phyloP scores from a whole-genome alignment of 257 asterid species.

The Przewalskia tangutica region DNA sequence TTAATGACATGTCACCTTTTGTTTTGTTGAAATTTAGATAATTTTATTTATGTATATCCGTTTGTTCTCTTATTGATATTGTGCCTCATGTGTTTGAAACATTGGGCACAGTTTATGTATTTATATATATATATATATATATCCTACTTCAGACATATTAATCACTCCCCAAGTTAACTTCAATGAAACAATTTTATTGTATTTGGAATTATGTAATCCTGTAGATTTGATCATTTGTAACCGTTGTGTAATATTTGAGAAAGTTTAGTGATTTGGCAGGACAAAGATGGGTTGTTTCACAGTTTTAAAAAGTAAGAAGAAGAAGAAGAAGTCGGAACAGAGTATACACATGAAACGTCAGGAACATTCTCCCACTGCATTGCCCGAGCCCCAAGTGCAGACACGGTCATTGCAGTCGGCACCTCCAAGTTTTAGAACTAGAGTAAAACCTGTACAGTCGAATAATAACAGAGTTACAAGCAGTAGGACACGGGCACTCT shows the following conservation, averaged over 20 bases:
- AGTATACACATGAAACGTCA: conserved; percentile 33
- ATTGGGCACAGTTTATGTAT: not conserved
- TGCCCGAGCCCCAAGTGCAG: conserved; percentile 64
- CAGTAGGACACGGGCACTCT: conserved; percentile 50
- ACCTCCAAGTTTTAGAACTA: conserved; percentile 76
- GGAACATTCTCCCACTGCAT: conserved; percentile 50
- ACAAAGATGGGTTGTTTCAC: conserved; percentile 76
- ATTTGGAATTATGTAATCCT: not conserved
- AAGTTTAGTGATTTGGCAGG: conserved; percentile 17
- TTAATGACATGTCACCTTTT: not conserved
- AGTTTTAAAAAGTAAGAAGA: conserved; percentile 47
- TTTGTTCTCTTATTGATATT: not conserved
- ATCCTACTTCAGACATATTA: no score
- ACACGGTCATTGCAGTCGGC: conserved; percentile 75
- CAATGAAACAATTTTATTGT: not conserved
- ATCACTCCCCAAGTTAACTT: not conserved
- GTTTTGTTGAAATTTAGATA: not conserved
- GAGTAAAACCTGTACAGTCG: conserved; percentile 48
- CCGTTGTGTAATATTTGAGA: not conserved
- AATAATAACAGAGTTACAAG: conserved; percentile 22
- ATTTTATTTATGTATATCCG: not conserved
- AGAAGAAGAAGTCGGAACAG: conserved; percentile 61
- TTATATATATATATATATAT: not conserved
- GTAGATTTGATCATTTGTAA: not conserved
- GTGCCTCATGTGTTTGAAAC: not conserved